phyloP scores from a whole-genome alignment of 345 rosid species.

The Hirschfeldia incana region DNA sequence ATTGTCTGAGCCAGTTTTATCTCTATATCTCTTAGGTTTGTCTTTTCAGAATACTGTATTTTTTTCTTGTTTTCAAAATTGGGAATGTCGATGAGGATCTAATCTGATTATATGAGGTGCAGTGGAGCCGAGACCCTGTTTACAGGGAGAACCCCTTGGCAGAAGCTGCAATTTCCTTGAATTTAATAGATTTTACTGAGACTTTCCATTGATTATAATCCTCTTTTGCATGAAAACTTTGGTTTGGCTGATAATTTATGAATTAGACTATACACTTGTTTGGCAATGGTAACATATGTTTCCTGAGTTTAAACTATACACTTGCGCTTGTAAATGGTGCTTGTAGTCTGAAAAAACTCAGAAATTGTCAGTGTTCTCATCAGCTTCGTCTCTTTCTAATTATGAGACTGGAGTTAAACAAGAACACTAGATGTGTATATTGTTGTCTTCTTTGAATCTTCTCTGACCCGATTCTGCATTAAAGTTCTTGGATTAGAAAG shows the following conservation, averaged over 20 bases:
- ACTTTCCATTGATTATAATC: background rate
- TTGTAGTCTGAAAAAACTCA: constrained; percentile 37
- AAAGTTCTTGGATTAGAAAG: too few relatives aligned
- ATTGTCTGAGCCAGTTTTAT: constrained; percentile 52
- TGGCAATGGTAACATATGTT: background rate
- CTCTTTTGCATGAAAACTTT: background rate
- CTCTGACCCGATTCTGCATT: background rate
- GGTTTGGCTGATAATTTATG: background rate
- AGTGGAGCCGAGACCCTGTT: background rate
- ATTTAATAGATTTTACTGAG: background rate
- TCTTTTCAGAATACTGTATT: background rate
- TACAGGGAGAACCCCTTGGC: background rate
- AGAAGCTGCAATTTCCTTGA: background rate
- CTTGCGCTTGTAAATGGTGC: constrained; percentile 25
- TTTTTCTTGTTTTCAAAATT: background rate
- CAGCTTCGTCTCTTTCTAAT: constrained; percentile 21
- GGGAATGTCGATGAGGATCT: background rate
- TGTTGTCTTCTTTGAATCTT: background rate
- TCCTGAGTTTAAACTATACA: constrained; percentile 38
- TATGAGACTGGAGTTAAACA: background rate
- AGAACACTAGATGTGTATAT: background rate
- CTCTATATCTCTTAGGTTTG: background rate
- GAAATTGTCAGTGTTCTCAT: constrained; percentile 22
- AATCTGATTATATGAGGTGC: background rate
- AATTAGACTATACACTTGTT: constrained; percentile 15